Percentiles rank a stretch among this genome's conserved stretches.
Evolutionary conservation across 768 basidiomycete genomes (phyloP).

Genomic region (Mycena epipterygia): DNA sequence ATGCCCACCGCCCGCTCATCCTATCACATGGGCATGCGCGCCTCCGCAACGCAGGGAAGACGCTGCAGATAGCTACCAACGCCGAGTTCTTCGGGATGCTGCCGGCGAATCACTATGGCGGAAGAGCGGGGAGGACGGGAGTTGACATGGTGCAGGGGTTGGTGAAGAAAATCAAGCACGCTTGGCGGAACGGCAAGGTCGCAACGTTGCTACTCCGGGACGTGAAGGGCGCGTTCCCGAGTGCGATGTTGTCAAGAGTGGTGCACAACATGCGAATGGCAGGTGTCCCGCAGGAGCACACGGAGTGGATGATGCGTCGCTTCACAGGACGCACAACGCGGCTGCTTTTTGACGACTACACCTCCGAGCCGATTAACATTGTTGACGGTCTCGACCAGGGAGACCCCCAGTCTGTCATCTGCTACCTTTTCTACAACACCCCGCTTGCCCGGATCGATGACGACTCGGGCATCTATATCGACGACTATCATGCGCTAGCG

Average conservation of each 20-base stretch:
- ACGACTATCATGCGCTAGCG: neutral
- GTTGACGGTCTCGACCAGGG: conserved; percentile 4
- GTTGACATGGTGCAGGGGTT: conserved; percentile 40
- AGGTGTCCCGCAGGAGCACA: neutral
- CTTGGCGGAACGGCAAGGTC: neutral
- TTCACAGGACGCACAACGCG: neutral
- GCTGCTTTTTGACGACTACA: neutral
- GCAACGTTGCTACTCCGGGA: neutral
- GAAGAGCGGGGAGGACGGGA: conserved; percentile 43
- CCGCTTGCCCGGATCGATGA: neutral
- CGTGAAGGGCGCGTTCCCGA: conserved; percentile 4
- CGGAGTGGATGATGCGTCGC: neutral
- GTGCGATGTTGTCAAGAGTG: neutral
- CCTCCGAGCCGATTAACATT: neutral
- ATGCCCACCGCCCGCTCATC: conserved; percentile 46
- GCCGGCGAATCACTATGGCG: conserved; percentile 45
- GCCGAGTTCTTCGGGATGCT: conserved; percentile 41
- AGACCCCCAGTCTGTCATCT: neutral
- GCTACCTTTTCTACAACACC: conserved; percentile 9
- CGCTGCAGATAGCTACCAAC: conserved; percentile 21
- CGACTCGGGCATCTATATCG: neutral
- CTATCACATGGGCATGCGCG: conserved; percentile 15
- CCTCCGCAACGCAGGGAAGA: conserved; percentile 23
- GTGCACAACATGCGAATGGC: conserved; percentile 10
- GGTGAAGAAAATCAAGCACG: conserved; percentile 8